A percentile compares a stretch with the other conserved stretches of the same genome.
Evolutionary conservation across 176 grass and related monocot genomes (phyloP).

Genomic region (barley (Hordeum vulgare)): DNA sequence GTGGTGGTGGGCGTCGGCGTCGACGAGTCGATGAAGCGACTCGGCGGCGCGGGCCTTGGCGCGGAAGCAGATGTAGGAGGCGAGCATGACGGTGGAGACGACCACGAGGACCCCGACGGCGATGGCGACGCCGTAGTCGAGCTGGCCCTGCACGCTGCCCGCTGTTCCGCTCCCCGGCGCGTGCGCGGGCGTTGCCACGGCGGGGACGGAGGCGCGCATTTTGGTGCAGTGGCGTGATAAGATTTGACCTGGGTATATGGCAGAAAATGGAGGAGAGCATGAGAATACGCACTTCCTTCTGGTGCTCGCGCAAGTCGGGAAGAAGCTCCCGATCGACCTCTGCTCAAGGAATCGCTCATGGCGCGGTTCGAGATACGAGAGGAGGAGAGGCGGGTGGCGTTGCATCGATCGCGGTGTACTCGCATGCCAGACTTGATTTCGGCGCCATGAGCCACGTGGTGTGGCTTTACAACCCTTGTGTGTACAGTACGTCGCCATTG

Average conservation of each 20-base stretch:
- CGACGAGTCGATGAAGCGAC: background rate
- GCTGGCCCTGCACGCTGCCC: slow-evolving; percentile 34
- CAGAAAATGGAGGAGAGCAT: background rate
- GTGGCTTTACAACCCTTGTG: background rate
- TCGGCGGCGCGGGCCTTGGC: slow-evolving; percentile 35
- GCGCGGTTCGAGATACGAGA: background rate
- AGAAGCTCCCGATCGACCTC: background rate
- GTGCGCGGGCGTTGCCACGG: background rate
- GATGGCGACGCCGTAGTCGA: slow-evolving; percentile 74
- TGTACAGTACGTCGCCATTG: background rate
- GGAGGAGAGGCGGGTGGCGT: background rate
- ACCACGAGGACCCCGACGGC: slow-evolving; percentile 63
- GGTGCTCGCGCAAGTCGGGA: background rate
- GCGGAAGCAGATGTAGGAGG: slow-evolving; percentile 63
- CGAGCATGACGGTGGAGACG: slow-evolving; percentile 72
- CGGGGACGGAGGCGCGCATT: background rate
- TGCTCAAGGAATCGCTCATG: background rate
- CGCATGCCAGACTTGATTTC: background rate
- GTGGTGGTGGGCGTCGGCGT: background rate
- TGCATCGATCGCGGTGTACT: background rate
- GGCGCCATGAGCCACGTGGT: background rate
- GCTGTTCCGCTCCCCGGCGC: background rate
- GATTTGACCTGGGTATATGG: background rate
- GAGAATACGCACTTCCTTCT: background rate
- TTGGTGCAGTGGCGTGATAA: background rate